These are phyloP conservation scores for Limonium bicolor DNA, from an alignment of 148 eudicot genomes.

Conservation along the genomic window DNA sequence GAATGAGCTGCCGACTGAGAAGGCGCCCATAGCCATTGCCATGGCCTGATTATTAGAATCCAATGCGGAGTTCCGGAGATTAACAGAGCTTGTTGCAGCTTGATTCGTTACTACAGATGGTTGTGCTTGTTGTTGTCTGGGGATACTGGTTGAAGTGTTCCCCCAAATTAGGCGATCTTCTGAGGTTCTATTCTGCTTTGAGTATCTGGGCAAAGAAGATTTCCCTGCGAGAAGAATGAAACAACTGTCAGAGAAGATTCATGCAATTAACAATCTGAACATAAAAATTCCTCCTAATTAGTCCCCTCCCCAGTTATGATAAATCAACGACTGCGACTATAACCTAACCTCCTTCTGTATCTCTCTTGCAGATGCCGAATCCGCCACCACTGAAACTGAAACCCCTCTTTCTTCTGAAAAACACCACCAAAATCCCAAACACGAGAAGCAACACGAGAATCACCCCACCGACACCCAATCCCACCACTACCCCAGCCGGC, in stretches of 20 bases:
- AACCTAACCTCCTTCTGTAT: too few species aligned
- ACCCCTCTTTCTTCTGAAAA: conserved; percentile 14
- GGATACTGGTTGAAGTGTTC: not conserved
- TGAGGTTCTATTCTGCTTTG: conserved; percentile 10
- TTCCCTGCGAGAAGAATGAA: conserved; percentile 6
- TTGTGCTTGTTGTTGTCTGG: too few species aligned
- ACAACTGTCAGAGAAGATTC: too few species aligned
- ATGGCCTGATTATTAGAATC: not conserved
- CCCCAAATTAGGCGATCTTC: conserved; percentile 2
- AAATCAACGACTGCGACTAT: too few species aligned
- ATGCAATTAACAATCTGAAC: not conserved
- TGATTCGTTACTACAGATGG: too few species aligned
- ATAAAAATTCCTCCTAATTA: conserved; percentile 1
- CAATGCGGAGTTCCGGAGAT: not conserved
- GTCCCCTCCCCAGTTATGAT: too few species aligned
- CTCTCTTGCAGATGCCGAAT: conserved; percentile 2
- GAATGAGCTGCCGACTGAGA: conserved; percentile 12
- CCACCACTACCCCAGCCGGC: conserved; percentile 15
- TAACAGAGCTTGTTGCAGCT: too few species aligned
- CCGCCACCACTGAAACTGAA: conserved; percentile 5
- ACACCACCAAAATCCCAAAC: conserved; percentile 9
- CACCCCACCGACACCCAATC: conserved; percentile 23
- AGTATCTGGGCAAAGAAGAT: conserved; percentile 15
- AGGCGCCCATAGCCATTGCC: not conserved
- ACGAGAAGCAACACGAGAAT: conserved; percentile 14